phyloP scores from a whole-genome alignment of 345 rosid genomes.

The Ceriops decandra region DNA sequence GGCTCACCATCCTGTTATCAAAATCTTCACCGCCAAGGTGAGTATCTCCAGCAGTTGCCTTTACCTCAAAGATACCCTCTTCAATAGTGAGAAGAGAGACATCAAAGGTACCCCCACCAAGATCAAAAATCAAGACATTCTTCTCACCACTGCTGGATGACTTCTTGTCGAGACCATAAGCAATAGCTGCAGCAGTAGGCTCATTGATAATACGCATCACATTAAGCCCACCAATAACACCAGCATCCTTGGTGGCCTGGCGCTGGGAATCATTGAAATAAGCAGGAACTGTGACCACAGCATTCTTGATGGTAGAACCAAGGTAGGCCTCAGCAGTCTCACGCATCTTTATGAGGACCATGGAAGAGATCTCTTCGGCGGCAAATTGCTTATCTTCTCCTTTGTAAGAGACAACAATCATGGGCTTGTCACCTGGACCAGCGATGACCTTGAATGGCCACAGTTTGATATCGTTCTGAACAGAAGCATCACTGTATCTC shows the following conservation, averaged over 20 bases:
- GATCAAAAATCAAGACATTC: slow-evolving; percentile 60
- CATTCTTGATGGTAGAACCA: slow-evolving; percentile 29
- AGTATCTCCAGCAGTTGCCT: slow-evolving; percentile 25
- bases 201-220: slow-evolving; percentile 44
- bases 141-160: slow-evolving; percentile 41
- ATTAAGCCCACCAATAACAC: slow-evolving; percentile 43
- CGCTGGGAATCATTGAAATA: slow-evolving; percentile 48
- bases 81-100: slow-evolving; percentile 54
- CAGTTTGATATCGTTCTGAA: slow-evolving; percentile 36
- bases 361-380: slow-evolving; percentile 44
- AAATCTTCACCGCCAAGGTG: slow-evolving; percentile 30
- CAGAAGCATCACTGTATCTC: slow-evolving; percentile 38
- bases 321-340: slow-evolving; percentile 42
- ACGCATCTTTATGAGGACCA: slow-evolving; percentile 42
- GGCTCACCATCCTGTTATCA: slow-evolving; percentile 31
- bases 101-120: slow-evolving; percentile 65
- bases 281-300: slow-evolving; percentile 44
- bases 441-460: slow-evolving; percentile 45
- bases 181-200: slow-evolving; percentile 49
- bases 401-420: slow-evolving; percentile 42
- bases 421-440: slow-evolving; percentile 44
- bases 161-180: slow-evolving; percentile 47
- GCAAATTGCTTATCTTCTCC: slow-evolving; percentile 45
- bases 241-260: slow-evolving; percentile 48
- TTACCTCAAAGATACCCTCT: slow-evolving; percentile 29